phyloP scores from a whole-genome alignment of 176 grass and related monocot genomes.

The Neostapfia colusana region DNA sequence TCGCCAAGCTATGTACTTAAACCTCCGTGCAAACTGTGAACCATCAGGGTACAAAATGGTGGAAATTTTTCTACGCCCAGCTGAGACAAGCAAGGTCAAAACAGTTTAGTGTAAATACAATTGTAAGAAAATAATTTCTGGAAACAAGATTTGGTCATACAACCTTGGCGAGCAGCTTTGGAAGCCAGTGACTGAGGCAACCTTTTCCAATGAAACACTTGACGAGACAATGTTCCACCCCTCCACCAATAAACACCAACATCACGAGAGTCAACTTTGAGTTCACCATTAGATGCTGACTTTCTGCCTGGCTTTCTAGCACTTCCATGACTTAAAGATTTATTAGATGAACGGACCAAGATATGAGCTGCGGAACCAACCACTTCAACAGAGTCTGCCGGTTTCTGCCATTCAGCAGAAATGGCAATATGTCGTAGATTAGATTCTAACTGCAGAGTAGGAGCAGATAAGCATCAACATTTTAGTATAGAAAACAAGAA shows the following conservation, averaged over 20 bases:
- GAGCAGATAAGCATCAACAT: conserved; percentile 27
- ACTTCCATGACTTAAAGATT: conserved; percentile 43
- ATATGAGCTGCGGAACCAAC: conserved; percentile 86
- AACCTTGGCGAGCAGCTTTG: conserved; percentile 95
- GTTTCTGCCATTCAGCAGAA: conserved; percentile 75
- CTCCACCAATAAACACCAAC: conserved; percentile 92
- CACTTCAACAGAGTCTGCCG: conserved; percentile 77
- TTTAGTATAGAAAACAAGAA: conserved; percentile 11
- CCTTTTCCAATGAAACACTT: conserved; percentile 93
- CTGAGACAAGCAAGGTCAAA: conserved; percentile 54
- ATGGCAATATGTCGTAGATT: conserved; percentile 72
- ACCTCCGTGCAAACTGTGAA: conserved; percentile 74
- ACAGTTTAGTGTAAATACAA: conserved; percentile 24
- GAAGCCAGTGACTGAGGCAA: conserved; percentile 63
- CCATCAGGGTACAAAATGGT: conserved; percentile 83
- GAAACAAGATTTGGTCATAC: conserved; percentile 40
- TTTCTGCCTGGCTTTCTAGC: conserved; percentile 73
- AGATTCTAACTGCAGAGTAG: conserved; percentile 78
- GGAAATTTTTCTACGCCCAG: conserved; percentile 84
- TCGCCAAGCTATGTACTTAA: conserved; percentile 85
- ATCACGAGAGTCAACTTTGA: conserved; percentile 56
- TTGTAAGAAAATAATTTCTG: not conserved
- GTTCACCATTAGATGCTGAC: conserved; percentile 47
- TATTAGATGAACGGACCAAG: conserved; percentile 59
- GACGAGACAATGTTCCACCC: conserved; percentile 79